Base-by-base conservation (phyloP, 106 monocot species). In the Acanthochlamys bracteata region DNA sequence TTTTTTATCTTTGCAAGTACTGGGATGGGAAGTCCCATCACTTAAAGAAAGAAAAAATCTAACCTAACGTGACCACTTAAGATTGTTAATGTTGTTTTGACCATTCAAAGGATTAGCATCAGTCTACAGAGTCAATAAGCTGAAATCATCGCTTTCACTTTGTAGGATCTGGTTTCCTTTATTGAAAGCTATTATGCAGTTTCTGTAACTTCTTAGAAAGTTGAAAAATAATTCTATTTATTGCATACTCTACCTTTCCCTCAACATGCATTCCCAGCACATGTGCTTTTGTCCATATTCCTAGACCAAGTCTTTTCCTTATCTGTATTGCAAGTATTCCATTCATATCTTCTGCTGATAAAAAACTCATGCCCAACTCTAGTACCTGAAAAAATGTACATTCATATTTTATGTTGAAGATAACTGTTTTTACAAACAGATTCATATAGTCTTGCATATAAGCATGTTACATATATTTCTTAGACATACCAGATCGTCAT, bases 251-350 rank as follows among this genome's bases (percentile, higher is more conserved):
- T 78, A 90, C 91, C 91, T 91, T 91, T 59, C 96, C 96, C 76
- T 96, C 96, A 20, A 96, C 74, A 81, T 96, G 96, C 85, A 96
- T 96, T 56, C 91, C 79, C 7, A 87, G 88, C 20, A 96, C 39
- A 73, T 96, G 96, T 84, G 91, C 80, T 55, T 83, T 88, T 73
- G 95, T 66, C 79, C 82, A 85, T 24, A 96, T 78, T 59, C 95
- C 95, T 55, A 96, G 75, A 12, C 90, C 90, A 42, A 95, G 25
- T 60, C 77, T 74, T 74, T 93, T 86, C 59, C 81, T 76, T 59
- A 87, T 65, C 58, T 88, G 76, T 22, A 91, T 76, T 65, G 87
- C 88, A 78, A 96, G 83, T 67, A 85, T 71, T 26, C 76, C 82
- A 70, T 88, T 91, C 91, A 96, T 81, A 71, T 96, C 96, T 23